A percentile compares a stretch with the other conserved stretches of the same genome.
These are phyloP conservation scores for Panicum hallii DNA, from an alignment of 202 grass and related monocot genomes.

Conservation along the genomic window DNA sequence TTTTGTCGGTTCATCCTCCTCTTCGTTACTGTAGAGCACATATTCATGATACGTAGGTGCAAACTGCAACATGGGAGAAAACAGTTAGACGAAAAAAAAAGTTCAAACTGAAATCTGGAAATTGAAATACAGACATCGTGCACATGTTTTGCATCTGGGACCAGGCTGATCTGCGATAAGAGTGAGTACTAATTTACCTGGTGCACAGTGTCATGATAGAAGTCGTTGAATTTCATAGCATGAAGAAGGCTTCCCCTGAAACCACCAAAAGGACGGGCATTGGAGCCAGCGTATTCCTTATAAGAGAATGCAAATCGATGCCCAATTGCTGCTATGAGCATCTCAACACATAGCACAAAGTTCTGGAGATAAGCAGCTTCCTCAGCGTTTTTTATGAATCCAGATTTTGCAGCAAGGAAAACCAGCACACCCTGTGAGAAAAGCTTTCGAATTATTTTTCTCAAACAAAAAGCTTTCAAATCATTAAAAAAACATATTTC, in stretches of 20 bases:
- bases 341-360: slow-evolving; percentile 81
- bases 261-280: slow-evolving; percentile 62
- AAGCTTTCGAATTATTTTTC: not conserved
- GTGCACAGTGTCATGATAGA: slow-evolving; percentile 93
- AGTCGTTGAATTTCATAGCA: slow-evolving; percentile 85
- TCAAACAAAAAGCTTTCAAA: slow-evolving; percentile 1
- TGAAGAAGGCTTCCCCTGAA: slow-evolving; percentile 78
- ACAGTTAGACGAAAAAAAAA: not conserved
- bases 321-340: slow-evolving; percentile 79
- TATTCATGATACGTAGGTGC: slow-evolving; percentile 96
- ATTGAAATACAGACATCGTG: not conserved
- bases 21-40: slow-evolving; percentile 83
- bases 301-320: slow-evolving; percentile 72
- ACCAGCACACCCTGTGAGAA: slow-evolving; percentile 73
- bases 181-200: slow-evolving; percentile 57
- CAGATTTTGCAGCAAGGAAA: slow-evolving; percentile 87
- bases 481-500: not conserved
- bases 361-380: slow-evolving; percentile 85
- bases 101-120: not conserved
- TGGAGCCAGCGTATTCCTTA: slow-evolving; percentile 80
- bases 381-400: slow-evolving; percentile 67
- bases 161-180: not conserved
- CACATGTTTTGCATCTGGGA: not conserved
- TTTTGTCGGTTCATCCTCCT: slow-evolving; percentile 66
- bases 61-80: slow-evolving; percentile 57